These are phyloP conservation scores for Penium margaritaceum DNA, from an alignment of 139 green algal species.

Conservation along the genomic window DNA sequence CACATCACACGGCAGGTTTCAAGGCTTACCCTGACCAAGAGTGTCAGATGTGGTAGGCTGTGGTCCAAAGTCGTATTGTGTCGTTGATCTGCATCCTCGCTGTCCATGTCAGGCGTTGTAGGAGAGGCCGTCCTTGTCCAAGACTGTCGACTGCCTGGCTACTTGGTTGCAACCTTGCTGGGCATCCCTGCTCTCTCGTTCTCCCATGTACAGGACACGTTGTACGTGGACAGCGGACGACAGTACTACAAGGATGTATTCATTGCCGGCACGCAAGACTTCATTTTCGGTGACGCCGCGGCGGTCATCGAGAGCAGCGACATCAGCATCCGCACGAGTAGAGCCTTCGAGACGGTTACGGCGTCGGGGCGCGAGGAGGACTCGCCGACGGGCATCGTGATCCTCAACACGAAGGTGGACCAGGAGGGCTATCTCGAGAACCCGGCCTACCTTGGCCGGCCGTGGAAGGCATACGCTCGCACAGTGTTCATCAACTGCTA, in stretches of 20 bases:
- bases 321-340: not conserved
- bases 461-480: conserved; percentile 1
- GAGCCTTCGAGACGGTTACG: conserved; percentile 9
- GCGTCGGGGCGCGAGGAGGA: conserved; percentile 2
- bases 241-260: conserved; percentile 22
- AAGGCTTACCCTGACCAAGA: too few relatives aligned
- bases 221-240: not conserved
- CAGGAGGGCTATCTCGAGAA: not conserved
- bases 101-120: too few relatives aligned
- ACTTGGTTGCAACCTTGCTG: too few relatives aligned
- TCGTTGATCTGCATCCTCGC: too few relatives aligned
- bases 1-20: too few relatives aligned
- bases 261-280: conserved; percentile 19
- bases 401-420: not conserved
- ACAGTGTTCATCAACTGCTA: conserved; percentile 3
- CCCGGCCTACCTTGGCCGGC: conserved; percentile 1
- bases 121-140: too few relatives aligned
- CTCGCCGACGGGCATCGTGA: not conserved
- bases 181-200: too few relatives aligned
- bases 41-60: too few relatives aligned
- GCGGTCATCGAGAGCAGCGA: not conserved
- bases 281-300: conserved; percentile 17
- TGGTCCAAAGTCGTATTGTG: too few relatives aligned
- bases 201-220: conserved; percentile 21
- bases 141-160: too few relatives aligned